These are phyloP conservation scores for Rusavskia elegans DNA, from an alignment of 495 filamentous ascomycete species.

Conservation along the genomic window DNA sequence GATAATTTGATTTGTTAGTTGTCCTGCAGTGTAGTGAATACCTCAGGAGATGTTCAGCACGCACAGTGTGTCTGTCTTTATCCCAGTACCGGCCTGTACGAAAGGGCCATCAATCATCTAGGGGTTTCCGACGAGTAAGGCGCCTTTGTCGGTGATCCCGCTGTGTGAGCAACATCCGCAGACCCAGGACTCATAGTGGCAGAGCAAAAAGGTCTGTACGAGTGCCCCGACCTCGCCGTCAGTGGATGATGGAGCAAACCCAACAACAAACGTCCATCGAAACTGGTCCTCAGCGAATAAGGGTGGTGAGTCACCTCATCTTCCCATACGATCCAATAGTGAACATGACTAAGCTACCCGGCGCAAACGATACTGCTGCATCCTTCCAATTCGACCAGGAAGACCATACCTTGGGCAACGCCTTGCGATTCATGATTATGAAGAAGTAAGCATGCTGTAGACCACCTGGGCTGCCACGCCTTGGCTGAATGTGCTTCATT, in stretches of 20 bases:
- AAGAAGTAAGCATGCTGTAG: slow-evolving; percentile 59
- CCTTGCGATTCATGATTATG: slow-evolving; percentile 89
- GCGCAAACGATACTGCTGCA: slow-evolving; percentile 52
- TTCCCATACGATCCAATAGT: background rate
- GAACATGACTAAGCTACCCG: slow-evolving; percentile 39
- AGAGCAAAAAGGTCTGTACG: background rate
- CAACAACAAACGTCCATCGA: background rate
- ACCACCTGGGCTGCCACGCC: background rate
- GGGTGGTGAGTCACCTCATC: slow-evolving; percentile 16
- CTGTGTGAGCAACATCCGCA: too few species aligned
- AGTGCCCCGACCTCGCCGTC: background rate
- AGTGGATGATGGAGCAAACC: background rate
- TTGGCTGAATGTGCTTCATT: slow-evolving; percentile 1
- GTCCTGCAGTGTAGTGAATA: too few species aligned
- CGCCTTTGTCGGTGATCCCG: too few species aligned
- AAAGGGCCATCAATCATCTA: too few species aligned
- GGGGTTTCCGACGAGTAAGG: too few species aligned
- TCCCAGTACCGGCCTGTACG: too few species aligned
- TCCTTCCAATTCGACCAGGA: slow-evolving; percentile 84
- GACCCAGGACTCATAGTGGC: too few species aligned
- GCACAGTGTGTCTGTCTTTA: too few species aligned
- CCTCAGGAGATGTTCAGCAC: too few species aligned
- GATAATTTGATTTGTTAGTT: too few species aligned
- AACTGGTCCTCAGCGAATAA: slow-evolving; percentile 16
- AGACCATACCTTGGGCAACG: slow-evolving; percentile 91